A percentile compares a stretch with the other conserved stretches of the same genome.
These are phyloP conservation scores for Inonotus hispidus DNA, from an alignment of 1,284 basidiomycete genomes.

Conservation along the genomic window DNA sequence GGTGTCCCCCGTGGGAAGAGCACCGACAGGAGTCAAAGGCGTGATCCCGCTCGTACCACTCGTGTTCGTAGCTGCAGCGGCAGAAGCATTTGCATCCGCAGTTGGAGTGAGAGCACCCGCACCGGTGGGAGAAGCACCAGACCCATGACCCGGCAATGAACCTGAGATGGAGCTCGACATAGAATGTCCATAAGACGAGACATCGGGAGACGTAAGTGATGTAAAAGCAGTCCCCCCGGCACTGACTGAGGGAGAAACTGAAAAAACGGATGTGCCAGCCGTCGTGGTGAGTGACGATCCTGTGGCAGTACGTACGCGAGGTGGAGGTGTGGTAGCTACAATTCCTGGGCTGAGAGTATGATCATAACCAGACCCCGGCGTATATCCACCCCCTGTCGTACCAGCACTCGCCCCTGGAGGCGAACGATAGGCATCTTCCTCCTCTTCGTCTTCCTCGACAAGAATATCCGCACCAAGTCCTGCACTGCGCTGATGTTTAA, in stretches of 20 bases:
- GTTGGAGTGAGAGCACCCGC: slow-evolving; percentile 25
- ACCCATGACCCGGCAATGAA: background rate
- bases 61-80: background rate
- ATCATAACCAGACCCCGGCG: background rate
- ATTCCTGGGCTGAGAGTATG: background rate
- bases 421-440: slow-evolving; percentile 48
- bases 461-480: slow-evolving; percentile 57
- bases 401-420: slow-evolving; percentile 30
- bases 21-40: slow-evolving; percentile 60
- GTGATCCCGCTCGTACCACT: slow-evolving; percentile 34
- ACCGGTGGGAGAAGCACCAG: slow-evolving; percentile 2
- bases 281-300: slow-evolving; percentile 39
- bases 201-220: slow-evolving; percentile 60
- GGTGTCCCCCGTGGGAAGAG: slow-evolving; percentile 60
- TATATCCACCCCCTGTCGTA: slow-evolving; percentile 24
- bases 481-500: slow-evolving; percentile 32
- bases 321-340: slow-evolving; percentile 14
- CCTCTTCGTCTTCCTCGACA: slow-evolving; percentile 70
- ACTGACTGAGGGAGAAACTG: slow-evolving; percentile 6
- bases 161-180: background rate
- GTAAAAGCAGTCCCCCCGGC: slow-evolving; percentile 38
- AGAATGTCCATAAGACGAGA: slow-evolving; percentile 25
- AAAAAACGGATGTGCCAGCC: slow-evolving; percentile 2
- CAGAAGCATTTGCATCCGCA: slow-evolving; percentile 12
- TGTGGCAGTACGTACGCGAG: slow-evolving; percentile 30